Evolutionary conservation across 805 yeast species (phyloP).

Genomic region (Blastobotrys peoriensis): DNA sequence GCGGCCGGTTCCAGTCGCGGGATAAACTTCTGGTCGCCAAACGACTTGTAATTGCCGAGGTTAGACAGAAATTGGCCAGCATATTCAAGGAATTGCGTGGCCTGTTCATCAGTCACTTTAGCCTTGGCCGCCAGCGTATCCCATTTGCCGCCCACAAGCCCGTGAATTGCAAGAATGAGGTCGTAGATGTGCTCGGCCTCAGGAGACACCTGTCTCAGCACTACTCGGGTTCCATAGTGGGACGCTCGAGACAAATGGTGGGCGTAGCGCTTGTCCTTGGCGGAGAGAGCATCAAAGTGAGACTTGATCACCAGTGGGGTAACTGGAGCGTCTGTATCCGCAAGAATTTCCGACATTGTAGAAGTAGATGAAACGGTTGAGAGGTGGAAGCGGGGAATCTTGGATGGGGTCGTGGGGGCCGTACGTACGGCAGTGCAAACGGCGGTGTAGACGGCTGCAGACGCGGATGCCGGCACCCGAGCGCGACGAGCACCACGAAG

Average conservation of each 20-base stretch:
- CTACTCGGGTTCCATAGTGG: constrained; percentile 76
- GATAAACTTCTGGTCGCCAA: constrained; percentile 82
- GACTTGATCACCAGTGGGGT: constrained; percentile 61
- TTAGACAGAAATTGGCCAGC: constrained; percentile 59
- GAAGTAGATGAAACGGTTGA: neutral
- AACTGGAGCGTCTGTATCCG: constrained; percentile 64
- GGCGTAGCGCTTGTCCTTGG: constrained; percentile 62
- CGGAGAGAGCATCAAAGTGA: constrained; percentile 61
- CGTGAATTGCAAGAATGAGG: constrained; percentile 56
- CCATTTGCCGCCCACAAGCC: constrained; percentile 45
- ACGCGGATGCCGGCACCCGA: neutral
- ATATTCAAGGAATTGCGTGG: constrained; percentile 48
- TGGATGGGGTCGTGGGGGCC: neutral
- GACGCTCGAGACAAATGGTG: constrained; percentile 80
- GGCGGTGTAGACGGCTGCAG: neutral
- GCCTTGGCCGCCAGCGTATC: constrained; percentile 35
- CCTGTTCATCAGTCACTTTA: constrained; percentile 33
- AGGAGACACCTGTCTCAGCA: constrained; percentile 73
- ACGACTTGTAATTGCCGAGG: constrained; percentile 73
- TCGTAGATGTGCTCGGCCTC: constrained; percentile 75
- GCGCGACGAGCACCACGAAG: neutral
- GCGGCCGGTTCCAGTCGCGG: constrained; percentile 50
- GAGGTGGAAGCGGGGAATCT: neutral
- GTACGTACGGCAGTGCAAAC: neutral
- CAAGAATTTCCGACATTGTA: constrained; percentile 26